Percentiles rank a stretch among this genome's conserved stretches.
phyloP scores from a whole-genome alignment of 1,284 basidiomycete genomes.

The Trichosporon faecale region DNA sequence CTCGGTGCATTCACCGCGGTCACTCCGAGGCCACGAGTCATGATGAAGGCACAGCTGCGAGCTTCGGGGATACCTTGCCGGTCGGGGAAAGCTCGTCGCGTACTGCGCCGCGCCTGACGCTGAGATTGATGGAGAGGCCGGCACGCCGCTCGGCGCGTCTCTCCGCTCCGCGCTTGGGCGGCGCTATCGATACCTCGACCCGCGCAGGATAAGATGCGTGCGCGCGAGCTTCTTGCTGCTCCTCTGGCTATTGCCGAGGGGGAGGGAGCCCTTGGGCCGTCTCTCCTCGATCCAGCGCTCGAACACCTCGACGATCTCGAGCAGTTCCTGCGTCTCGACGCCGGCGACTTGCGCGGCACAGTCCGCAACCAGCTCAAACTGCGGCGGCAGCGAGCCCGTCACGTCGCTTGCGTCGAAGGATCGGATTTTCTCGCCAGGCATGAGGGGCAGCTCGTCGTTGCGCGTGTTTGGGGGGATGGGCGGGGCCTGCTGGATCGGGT shows the following conservation, averaged over 20 bases:
- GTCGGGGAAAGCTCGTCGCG: too few species aligned
- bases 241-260: neutral
- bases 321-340: slow-evolving; percentile 27
- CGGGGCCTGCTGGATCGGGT: slow-evolving; percentile 9
- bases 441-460: slow-evolving; percentile 32
- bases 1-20: too few species aligned
- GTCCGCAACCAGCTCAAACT: slow-evolving; percentile 30
- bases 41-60: too few species aligned
- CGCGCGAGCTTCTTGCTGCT: neutral
- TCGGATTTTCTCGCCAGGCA: slow-evolving; percentile 38
- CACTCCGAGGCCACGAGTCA: too few species aligned
- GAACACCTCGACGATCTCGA: slow-evolving; percentile 30
- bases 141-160: too few species aligned
- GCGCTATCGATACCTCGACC: neutral
- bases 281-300: slow-evolving; percentile 35
- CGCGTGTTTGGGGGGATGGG: slow-evolving; percentile 9
- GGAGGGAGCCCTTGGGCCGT: slow-evolving; percentile 4
- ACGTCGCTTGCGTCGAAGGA: slow-evolving; percentile 34
- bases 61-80: too few species aligned
- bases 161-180: neutral
- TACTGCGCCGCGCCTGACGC: too few species aligned
- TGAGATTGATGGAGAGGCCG: too few species aligned
- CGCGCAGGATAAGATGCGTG: neutral
- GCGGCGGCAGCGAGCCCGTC: slow-evolving; percentile 31
- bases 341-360: slow-evolving; percentile 36